phyloP scores from a whole-genome alignment of 78 protist genomes.

The Thecamonas trahens region DNA sequence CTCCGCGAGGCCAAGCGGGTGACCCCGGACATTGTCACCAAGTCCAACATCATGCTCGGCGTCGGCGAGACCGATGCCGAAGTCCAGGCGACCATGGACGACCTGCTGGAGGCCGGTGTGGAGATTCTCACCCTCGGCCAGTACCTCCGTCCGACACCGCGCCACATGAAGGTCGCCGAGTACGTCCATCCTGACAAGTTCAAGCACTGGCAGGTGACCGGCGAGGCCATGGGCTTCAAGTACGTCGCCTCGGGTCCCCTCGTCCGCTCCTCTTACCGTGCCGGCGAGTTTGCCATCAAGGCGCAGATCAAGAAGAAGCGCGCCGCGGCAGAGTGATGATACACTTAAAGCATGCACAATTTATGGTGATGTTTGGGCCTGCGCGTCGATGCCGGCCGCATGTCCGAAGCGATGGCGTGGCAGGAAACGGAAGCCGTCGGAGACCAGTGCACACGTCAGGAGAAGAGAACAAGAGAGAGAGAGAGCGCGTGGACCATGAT shows the following conservation, averaged over 20 bases:
- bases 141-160: slow-evolving; percentile 55
- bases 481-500: too few relatives aligned
- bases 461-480: too few relatives aligned
- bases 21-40: slow-evolving; percentile 54
- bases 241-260: slow-evolving; percentile 66
- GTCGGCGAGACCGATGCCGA: slow-evolving; percentile 79
- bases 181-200: slow-evolving; percentile 67
- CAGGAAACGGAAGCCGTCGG: too few relatives aligned
- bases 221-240: slow-evolving; percentile 57
- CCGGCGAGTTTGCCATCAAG: slow-evolving; percentile 56
- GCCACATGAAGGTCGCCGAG: slow-evolving; percentile 54
- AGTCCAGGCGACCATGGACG: slow-evolving; percentile 62
- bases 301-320: too few relatives aligned
- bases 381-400: too few relatives aligned
- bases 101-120: slow-evolving; percentile 52
- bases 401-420: too few relatives aligned
- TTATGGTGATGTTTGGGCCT: too few relatives aligned
- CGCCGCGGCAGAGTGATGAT: too few relatives aligned
- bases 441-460: too few relatives aligned
- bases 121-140: slow-evolving; percentile 70
- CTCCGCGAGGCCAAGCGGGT: slow-evolving; percentile 54
- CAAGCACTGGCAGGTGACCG: slow-evolving; percentile 29
- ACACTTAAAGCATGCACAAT: too few relatives aligned
- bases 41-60: slow-evolving; percentile 86
- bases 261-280: slow-evolving; percentile 54